Evolutionary conservation across 352 stramenopile species (phyloP), one percentile per base, ranked within the genome.

Genomic region (Lagenidium giganteum): DNA sequence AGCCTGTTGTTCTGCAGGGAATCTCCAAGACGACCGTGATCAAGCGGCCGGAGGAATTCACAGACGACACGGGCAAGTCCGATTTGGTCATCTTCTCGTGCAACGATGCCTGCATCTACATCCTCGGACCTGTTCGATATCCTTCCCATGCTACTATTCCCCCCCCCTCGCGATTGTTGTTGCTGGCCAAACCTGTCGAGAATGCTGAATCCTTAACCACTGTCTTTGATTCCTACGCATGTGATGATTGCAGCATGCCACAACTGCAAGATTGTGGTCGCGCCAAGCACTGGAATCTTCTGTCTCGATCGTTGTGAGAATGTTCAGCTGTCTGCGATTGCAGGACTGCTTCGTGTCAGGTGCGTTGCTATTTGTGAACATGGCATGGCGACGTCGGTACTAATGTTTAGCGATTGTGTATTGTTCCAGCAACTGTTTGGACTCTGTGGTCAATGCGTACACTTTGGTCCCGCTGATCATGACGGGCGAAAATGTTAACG

Each of bases 211-310:
- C 71, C 71, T 87, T 83, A 73, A 85, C 70, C 52, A 42, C 20
- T 51, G 69, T 22, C 47, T 51, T 27, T 43, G 11, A n/a, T 39
- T 44, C 58, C 42, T 41, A 87, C 75, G 31, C 87, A 97, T 65
- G 90, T 94, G 33, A 96, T 83, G 40, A 88, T 98, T 61, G 84
- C 86, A 17, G 88, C 80, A 20, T 98, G 92, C 61, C 94, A 93
- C 45, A 96, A 97, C 56, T 98, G 93, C 69, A 96, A 87, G 25
- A 95, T 98, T 47, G 80, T 98, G 32, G 80, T 93, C n/a, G 93
- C 87, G n/a, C 92, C 93, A 18, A 95, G 94, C 38, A 89, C 81
- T 14, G 92, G 92, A 4, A 82, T 98, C 39, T 63, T 97, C 17
- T 89, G 90, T 14, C 76, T 98, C 35, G 90, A 98, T 37, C 88